Percentiles rank a stretch among this genome's conserved stretches.
These are phyloP conservation scores for Plasmopara viticola DNA, from an alignment of 352 stramenopile genomes.

Conservation along the genomic window DNA sequence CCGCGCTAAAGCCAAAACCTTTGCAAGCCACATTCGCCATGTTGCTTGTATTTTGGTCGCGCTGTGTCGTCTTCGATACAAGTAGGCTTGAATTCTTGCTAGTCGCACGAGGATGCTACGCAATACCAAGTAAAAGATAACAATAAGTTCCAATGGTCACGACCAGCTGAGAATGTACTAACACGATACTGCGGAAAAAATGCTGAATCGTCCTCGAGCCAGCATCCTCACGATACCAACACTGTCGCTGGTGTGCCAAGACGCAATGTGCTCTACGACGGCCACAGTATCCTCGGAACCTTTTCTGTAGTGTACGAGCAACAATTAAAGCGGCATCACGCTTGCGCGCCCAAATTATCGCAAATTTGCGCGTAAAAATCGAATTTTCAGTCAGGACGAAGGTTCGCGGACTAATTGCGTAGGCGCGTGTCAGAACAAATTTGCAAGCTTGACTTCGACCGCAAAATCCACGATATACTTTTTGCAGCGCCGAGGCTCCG, in stretches of 20 bases:
- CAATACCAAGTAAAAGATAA: slow-evolving; percentile 6
- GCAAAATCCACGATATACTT: slow-evolving; percentile 40
- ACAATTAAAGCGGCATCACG: slow-evolving; percentile 39
- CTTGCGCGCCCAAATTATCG: slow-evolving; percentile 50
- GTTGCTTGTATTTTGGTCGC: slow-evolving; percentile 55
- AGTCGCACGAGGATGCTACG: slow-evolving; percentile 49
- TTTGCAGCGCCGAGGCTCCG: slow-evolving; percentile 43
- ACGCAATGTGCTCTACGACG: slow-evolving; percentile 28
- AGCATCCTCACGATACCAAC: slow-evolving; percentile 32
- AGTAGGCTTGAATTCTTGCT: slow-evolving; percentile 28
- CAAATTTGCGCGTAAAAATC: slow-evolving; percentile 54
- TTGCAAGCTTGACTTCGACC: slow-evolving; percentile 29
- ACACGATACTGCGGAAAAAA: slow-evolving; percentile 75
- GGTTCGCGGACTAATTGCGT: slow-evolving; percentile 32
- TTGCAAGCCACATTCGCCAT: slow-evolving; percentile 76
- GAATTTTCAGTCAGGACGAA: slow-evolving; percentile 38
- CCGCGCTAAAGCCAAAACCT: slow-evolving; percentile 37
- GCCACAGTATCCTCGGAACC: slow-evolving; percentile 45
- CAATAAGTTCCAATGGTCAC: background rate
- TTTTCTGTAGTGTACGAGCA: slow-evolving; percentile 32
- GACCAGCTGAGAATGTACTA: slow-evolving; percentile 16
- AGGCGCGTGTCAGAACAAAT: slow-evolving; percentile 41
- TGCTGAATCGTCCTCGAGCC: slow-evolving; percentile 51
- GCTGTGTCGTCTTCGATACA: slow-evolving; percentile 32
- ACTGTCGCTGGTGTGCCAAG: slow-evolving; percentile 26